Evolutionary conservation across 2,329 filamentous ascomycete species (phyloP), one percentile per base, ranked within the genome.

Genomic region (Huntiella moniliformis): DNA sequence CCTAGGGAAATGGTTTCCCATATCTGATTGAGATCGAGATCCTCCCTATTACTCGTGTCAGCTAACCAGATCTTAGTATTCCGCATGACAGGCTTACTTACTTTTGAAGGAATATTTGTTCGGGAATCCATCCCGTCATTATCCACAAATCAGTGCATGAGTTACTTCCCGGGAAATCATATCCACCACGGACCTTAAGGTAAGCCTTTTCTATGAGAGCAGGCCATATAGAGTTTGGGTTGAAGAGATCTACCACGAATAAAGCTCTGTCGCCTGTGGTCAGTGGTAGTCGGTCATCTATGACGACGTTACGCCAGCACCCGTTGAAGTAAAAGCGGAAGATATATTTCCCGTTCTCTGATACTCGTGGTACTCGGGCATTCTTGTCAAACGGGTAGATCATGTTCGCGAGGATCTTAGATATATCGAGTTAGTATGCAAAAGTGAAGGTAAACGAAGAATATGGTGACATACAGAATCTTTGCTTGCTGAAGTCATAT

Each of bases 151-250:
- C 91, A 2, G 88, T 96, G 8, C 85, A 87, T 1, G 88, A 96
- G 59, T 96, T 96, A 56, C 91, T 96, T 5, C 91, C 91, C 0
- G 91, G 88, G 53, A 98, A 98, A 56, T 98, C 87, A 58, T 98
- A 98, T 32, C 91, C 91, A 22, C 91, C 91, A 47, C 88, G 75
- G 8, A 96, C 76, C 64, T 96, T 98, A 1, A 98, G 67, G 54
- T 98, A 98, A 0, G 91, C 91, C 58, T 98, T 98, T 58, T 98
- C 91, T 12, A 96, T 66, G 4, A 98, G 67, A 2, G 88, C 86
- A 4, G 91, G 91, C 86, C 88, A 96, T 11, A 96, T 63, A 11
- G 92, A 67, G n/a, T 65, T 68, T 3, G 82, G 80, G 52, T 94
- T 86, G 37, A 78, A 78, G 33, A 85, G 74, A 55, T 96, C 88